These are phyloP conservation scores for Aegilops umbellulata DNA, from an alignment of 176 grass and related monocot genomes.

Conservation along the genomic window DNA sequence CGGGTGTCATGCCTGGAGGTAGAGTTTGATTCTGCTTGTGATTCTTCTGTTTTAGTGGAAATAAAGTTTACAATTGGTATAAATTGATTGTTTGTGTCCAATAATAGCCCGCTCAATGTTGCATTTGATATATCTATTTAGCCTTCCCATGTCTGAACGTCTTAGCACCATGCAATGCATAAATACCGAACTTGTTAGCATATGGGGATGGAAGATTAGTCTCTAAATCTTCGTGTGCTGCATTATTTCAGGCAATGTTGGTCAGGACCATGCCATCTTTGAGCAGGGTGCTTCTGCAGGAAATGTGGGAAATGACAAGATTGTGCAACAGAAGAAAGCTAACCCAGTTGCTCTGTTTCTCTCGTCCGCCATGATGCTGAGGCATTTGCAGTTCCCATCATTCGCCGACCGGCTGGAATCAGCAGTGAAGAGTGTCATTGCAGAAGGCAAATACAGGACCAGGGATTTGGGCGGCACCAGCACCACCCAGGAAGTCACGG, in stretches of 20 bases:
- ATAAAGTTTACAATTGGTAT: neutral
- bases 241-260: slow-evolving; percentile 69
- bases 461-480: slow-evolving; percentile 88
- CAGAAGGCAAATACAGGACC: slow-evolving; percentile 78
- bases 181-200: neutral
- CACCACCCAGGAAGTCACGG: slow-evolving; percentile 79
- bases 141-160: neutral
- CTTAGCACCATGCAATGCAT: neutral
- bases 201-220: neutral
- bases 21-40: slow-evolving; percentile 9
- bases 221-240: neutral
- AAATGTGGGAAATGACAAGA: slow-evolving; percentile 87
- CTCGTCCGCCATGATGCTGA: slow-evolving; percentile 94
- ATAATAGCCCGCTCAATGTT: neutral
- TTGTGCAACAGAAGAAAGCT: slow-evolving; percentile 72
- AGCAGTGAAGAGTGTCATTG: slow-evolving; percentile 74
- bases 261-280: slow-evolving; percentile 79
- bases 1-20: slow-evolving; percentile 98
- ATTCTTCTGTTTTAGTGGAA: neutral
- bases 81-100: neutral
- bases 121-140: neutral
- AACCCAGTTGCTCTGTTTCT: slow-evolving; percentile 90
- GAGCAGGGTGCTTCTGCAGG: slow-evolving; percentile 92
- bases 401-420: slow-evolving; percentile 84
- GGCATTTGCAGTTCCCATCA: slow-evolving; percentile 88